Conservation (phyloP, 1,284 basidiomycete species). For the Puccinia horiana region DNA sequence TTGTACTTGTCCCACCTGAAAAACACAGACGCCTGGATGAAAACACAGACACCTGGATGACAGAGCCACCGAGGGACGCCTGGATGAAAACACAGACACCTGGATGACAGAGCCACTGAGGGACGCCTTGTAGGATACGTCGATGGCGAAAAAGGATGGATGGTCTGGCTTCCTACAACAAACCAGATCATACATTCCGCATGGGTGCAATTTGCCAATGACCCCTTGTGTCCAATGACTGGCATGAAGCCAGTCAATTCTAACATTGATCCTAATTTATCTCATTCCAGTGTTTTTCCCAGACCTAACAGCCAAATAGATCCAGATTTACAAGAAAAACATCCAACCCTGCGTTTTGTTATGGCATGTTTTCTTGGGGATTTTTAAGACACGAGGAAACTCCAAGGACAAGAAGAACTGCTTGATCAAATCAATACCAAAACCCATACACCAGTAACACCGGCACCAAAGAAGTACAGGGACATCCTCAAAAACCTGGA, state of each 20-base stretch:
- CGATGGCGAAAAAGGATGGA: not conserved
- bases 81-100: not conserved
- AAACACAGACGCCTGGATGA: constrained; percentile 6
- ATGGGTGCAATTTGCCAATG: too few relatives aligned
- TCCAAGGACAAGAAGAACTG: not conserved
- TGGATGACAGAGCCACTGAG: not conserved
- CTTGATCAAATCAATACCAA: not conserved
- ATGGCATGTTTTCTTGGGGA: not conserved
- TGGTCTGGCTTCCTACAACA: not conserved
- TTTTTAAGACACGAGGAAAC: not conserved
- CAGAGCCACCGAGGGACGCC: not conserved
- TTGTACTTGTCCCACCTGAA: not conserved
- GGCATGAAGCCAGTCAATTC: too few relatives aligned
- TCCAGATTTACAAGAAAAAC: too few relatives aligned
- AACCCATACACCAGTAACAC: not conserved
- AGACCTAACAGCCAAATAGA: too few relatives aligned
- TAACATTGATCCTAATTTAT: too few relatives aligned
- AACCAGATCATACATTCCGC: too few relatives aligned
- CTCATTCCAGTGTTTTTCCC: too few relatives aligned
- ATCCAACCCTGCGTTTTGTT: too few relatives aligned
- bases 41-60: too few relatives aligned
- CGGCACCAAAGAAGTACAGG: too few relatives aligned
- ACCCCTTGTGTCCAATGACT: not conserved
- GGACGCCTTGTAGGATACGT: not conserved
- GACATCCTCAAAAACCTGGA: too few relatives aligned